phyloP scores from a whole-genome alignment of 331 rosid genomes.

The Acacia concinna region DNA sequence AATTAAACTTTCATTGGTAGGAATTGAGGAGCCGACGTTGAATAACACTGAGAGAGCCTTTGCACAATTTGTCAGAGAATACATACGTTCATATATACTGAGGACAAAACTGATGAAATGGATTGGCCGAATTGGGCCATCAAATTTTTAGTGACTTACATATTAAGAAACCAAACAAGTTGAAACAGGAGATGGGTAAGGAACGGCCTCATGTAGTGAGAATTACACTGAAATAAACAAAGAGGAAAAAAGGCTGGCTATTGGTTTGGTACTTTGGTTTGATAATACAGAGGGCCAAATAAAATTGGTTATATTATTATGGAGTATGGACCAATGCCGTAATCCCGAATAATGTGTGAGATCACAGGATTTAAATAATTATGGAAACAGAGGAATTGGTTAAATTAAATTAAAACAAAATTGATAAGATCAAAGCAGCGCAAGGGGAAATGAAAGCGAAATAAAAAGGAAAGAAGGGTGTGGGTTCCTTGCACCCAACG shows the following conservation, averaged over 20 bases:
- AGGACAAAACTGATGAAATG: background rate
- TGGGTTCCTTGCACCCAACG: constrained; percentile 82
- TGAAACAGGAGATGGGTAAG: constrained; percentile 28
- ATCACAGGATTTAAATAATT: constrained; percentile 5
- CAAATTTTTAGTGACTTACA: background rate
- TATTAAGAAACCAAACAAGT: background rate
- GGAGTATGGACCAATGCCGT: background rate
- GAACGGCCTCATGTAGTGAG: constrained; percentile 10
- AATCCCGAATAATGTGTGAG: constrained; percentile 32
- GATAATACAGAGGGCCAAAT: background rate
- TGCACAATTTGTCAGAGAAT: background rate
- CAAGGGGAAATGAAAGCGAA: constrained; percentile 55
- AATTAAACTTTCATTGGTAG: background rate
- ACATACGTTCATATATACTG: background rate
- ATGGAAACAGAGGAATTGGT: background rate
- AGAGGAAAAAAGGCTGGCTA: background rate
- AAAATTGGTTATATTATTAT: constrained; percentile 2
- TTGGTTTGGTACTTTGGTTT: background rate
- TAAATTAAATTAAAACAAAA: constrained; percentile 9
- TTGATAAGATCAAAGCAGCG: constrained; percentile 40
- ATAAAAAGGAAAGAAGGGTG: constrained; percentile 73
- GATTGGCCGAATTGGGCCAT: background rate
- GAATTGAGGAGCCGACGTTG: background rate
- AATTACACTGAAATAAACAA: constrained; percentile 11
- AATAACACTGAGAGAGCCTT: background rate